Percentiles rank a stretch among this genome's conserved stretches.
phyloP scores from a whole-genome alignment of 352 stramenopile species.

The Pythium sukuiense region DNA sequence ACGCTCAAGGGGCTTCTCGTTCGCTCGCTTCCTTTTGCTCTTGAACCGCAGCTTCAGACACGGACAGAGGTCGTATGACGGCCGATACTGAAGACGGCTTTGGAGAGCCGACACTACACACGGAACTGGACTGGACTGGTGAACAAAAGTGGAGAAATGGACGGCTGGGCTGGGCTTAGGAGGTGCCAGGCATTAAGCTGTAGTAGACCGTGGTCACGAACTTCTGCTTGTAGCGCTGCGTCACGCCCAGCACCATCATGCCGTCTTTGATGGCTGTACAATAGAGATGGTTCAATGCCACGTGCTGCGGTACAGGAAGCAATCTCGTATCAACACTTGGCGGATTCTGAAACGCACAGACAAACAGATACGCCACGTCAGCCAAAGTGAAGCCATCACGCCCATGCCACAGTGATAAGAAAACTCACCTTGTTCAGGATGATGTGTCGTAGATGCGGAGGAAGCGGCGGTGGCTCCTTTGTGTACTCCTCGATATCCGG shows the following conservation, averaged over 20 bases:
- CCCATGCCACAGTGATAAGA: neutral
- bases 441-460: conserved; percentile 98
- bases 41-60: neutral
- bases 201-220: conserved; percentile 99
- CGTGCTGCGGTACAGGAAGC: conserved; percentile 97
- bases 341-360: conserved; percentile 59
- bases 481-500: conserved; percentile 99
- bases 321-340: conserved; percentile 94
- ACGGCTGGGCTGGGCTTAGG: conserved; percentile 36
- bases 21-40: neutral
- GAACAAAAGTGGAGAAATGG: neutral
- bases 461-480: conserved; percentile 98
- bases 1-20: neutral
- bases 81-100: neutral
- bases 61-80: neutral
- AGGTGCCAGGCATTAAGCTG: conserved; percentile 87
- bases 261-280: conserved; percentile 99
- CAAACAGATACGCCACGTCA: neutral
- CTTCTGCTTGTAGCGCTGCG: conserved; percentile 96
- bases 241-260: conserved; percentile 99
- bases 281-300: conserved; percentile 99
- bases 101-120: neutral
- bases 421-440: conserved; percentile 97
- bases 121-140: neutral
- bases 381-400: neutral